Base-by-base conservation (phyloP, 345 rosid species). In the Sisymbrium irio region DNA sequence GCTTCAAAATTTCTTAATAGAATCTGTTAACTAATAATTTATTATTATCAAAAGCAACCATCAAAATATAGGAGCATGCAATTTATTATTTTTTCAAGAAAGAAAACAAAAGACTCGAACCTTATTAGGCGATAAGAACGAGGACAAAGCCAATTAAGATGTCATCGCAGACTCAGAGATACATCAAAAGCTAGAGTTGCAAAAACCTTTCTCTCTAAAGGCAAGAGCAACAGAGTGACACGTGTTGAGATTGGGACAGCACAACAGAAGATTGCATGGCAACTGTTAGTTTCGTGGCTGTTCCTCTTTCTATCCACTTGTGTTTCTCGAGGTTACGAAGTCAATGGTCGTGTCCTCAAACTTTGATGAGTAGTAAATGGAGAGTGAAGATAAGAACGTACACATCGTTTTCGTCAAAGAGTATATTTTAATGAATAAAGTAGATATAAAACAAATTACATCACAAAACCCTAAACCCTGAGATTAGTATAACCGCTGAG, bases 231-330 rank as follows among this genome's bases (percentile, higher is more conserved):
- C 25, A 30, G 18, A 15, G 45, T 0, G 64, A 73, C 64, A 62
- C 65, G 71, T 73, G 64, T 20, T 64, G 55, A 12, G 14, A 9
- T 53, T 54, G 11, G 64, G 64, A 73, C 62, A 41, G 17, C 64
- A 41, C 54, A n/a, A 51, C 56, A 63, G 25, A 42, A 37, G 41
- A 30, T 17, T 27, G 58, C 51, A 71, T 65, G 54, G 41, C 61
- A 8, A 14, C 2, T 27, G 13, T 7, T 67, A 40, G 62, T 17
- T 33, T 9, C 76, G 69, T 72, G 69, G 46, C 32, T 25, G 17
- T 44, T 74, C 28, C 22, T 35, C 10, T 57, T n/a, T 57, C 18
- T 60, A 11, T 37, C 37, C 75, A 35, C 68, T 46, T 71, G 49
- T 33, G 49, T 45, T 59, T 46, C 46, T 35, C 22, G 5, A 45